phyloP scores from a whole-genome alignment of 2,329 filamentous ascomycete genomes.

The Decorospora gaudefroyi region DNA sequence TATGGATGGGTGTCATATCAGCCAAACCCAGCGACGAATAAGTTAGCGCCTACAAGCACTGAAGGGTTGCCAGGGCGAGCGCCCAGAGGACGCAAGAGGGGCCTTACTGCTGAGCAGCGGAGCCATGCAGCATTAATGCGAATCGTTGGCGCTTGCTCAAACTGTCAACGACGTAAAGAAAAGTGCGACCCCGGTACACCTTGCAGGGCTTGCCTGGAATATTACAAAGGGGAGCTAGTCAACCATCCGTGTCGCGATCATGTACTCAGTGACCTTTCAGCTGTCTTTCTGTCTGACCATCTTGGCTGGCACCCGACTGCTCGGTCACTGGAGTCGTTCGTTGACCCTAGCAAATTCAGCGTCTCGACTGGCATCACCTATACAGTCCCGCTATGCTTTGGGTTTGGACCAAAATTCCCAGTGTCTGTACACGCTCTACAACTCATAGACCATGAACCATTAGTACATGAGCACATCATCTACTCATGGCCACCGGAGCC shows the following conservation, averaged over 20 bases:
- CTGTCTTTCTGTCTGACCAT: slow-evolving; percentile 38
- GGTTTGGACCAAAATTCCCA: slow-evolving; percentile 39
- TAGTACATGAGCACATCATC: slow-evolving; percentile 44
- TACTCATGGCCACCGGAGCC: slow-evolving; percentile 45
- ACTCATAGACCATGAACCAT: slow-evolving; percentile 19
- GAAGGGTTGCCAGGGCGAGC: slow-evolving; percentile 36
- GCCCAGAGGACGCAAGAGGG: slow-evolving; percentile 40
- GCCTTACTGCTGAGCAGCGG: slow-evolving; percentile 41
- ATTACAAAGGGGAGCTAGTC: slow-evolving; percentile 46
- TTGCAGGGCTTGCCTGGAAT: slow-evolving; percentile 46
- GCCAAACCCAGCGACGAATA: slow-evolving; percentile 37
- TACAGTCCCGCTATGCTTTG: slow-evolving; percentile 40
- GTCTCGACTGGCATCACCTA: slow-evolving; percentile 27
- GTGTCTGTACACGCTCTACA: slow-evolving; percentile 35
- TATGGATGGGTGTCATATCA: slow-evolving; percentile 45
- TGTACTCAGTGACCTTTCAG: slow-evolving; percentile 34
- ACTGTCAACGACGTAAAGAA: slow-evolving; percentile 45
- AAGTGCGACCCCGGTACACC: slow-evolving; percentile 49
- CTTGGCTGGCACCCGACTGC: slow-evolving; percentile 46
- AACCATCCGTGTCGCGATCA: slow-evolving; percentile 46
- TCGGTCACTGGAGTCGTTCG: slow-evolving; percentile 34
- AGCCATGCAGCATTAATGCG: slow-evolving; percentile 46
- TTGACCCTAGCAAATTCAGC: slow-evolving; percentile 24
- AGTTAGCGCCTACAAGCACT: slow-evolving; percentile 36
- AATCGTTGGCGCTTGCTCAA: slow-evolving; percentile 42